Evolutionary conservation across 2,329 filamentous ascomycete species (phyloP).

Genomic region (Fusarium pseudocircinatum): DNA sequence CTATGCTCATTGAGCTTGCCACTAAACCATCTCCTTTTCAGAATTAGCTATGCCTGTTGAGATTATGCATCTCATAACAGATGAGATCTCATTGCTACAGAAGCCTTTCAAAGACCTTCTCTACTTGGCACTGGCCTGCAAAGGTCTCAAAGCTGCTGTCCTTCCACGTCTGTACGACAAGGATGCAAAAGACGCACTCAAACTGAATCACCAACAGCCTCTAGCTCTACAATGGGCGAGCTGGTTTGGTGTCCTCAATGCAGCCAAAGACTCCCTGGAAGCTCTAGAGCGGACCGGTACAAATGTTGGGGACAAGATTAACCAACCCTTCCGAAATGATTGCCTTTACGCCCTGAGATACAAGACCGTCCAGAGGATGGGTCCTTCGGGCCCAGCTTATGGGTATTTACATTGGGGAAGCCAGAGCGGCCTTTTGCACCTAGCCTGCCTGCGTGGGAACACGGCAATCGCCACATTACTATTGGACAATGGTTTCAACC

Average conservation of each 20-base stretch:
- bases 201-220: constrained; percentile 2
- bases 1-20: not conserved
- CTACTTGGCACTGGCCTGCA: constrained; percentile 12
- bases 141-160: not conserved
- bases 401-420: constrained; percentile 20
- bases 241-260: constrained; percentile 25
- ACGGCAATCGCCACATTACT: constrained; percentile 20
- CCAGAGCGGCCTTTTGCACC: constrained; percentile 20
- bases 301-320: constrained; percentile 8
- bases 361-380: not conserved
- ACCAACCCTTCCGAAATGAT: constrained; percentile 5
- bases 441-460: constrained; percentile 34
- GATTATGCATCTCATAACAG: constrained; percentile 15
- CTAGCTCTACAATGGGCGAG: constrained; percentile 28
- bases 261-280: constrained; percentile 18
- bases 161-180: constrained; percentile 17
- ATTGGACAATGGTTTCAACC: constrained; percentile 1
- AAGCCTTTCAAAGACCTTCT: constrained; percentile 11
- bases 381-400: not conserved
- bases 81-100: constrained; percentile 5
- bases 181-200: constrained; percentile 10
- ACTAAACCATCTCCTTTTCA: not conserved
- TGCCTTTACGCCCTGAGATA: constrained; percentile 17
- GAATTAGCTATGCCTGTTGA: constrained; percentile 20
- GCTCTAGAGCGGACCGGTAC: not conserved